Evolutionary conservation across 1,139 yeast species (phyloP).

Genomic region (Lodderomyces theae): DNA sequence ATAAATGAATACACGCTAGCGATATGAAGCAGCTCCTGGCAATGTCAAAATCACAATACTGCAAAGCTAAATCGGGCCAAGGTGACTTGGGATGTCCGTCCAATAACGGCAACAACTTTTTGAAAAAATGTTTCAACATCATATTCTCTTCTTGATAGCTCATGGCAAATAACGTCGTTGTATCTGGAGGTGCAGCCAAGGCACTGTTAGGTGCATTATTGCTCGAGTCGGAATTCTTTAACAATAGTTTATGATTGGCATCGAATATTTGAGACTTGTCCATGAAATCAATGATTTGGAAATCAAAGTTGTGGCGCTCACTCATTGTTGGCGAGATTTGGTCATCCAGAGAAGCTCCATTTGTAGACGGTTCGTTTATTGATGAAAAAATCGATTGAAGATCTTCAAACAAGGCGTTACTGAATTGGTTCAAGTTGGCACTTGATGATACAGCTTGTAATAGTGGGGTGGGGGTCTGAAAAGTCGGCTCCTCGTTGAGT

Average conservation of each 20-base stretch:
- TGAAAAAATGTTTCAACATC: constrained; percentile 53
- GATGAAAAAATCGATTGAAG: constrained; percentile 21
- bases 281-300: constrained; percentile 17
- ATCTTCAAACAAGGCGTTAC: constrained; percentile 19
- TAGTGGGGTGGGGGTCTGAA: background rate
- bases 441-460: background rate
- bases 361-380: background rate
- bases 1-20: constrained; percentile 51
- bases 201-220: constrained; percentile 4
- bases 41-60: constrained; percentile 53
- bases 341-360: background rate
- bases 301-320: constrained; percentile 11
- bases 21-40: constrained; percentile 56
- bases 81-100: constrained; percentile 59
- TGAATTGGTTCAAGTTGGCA: constrained; percentile 10
- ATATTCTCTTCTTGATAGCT: constrained; percentile 43
- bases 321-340: constrained; percentile 1
- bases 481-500: background rate
- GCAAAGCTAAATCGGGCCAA: constrained; percentile 55
- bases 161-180: constrained; percentile 9
- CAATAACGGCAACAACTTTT: constrained; percentile 46
- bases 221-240: constrained; percentile 6
- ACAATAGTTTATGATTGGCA: constrained; percentile 7
- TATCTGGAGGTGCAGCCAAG: constrained; percentile 5
- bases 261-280: constrained; percentile 14